Evolutionary conservation across 371 early-diverging fungal species (phyloP), one percentile per base, ranked within the genome.

Genomic region (Mortierella sp.): DNA sequence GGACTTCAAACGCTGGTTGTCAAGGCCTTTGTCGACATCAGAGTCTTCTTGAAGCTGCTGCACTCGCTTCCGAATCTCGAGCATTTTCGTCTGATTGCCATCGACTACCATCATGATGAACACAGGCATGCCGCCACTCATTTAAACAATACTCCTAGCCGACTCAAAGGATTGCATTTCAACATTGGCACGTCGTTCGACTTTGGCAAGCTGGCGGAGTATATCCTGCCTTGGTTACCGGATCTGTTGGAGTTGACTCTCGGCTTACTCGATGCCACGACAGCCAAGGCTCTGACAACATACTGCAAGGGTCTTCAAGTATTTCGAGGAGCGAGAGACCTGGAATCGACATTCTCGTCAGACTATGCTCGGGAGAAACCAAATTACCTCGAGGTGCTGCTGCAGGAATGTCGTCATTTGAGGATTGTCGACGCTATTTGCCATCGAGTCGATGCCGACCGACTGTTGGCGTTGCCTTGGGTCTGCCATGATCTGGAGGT

Each of bases 121-220:
- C 19, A 31, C 34, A 28, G 1, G 2, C 16, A 60, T 60, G 63
- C 19, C 16, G 63, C 63, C 1, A 31, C 6, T 7, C 16, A 28
- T 60, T 31, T 60, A 31, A 19, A 31, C 31, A 28, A 34, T 16
- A 60, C 63, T 3, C 63, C 63, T 28, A 31, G 63, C 31, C 63
- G 63, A 16, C 63, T 60, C 34, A 60, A 60, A 60, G 63, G 63
- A 60, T 60, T 60, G 31, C 63, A 60, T 8, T 60, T 60, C 31
- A 60, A 28, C 63, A 31, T 60, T 60, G 31, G 63, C 63, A 2
- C 2, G 5, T 31, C 31, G 63, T 60, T 31, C 31, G 31, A 60
- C 31, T 60, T 60, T 60, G 63, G 31, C 31, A 60, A 28, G 31
- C 28, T 60, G 34, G 63, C 63, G 16, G 26, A 60, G 31, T 31